A percentile compares a stretch with the other conserved stretches of the same genome.
Evolutionary conservation across 768 basidiomycete genomes (phyloP).

Genomic region (Serendipita sp.): DNA sequence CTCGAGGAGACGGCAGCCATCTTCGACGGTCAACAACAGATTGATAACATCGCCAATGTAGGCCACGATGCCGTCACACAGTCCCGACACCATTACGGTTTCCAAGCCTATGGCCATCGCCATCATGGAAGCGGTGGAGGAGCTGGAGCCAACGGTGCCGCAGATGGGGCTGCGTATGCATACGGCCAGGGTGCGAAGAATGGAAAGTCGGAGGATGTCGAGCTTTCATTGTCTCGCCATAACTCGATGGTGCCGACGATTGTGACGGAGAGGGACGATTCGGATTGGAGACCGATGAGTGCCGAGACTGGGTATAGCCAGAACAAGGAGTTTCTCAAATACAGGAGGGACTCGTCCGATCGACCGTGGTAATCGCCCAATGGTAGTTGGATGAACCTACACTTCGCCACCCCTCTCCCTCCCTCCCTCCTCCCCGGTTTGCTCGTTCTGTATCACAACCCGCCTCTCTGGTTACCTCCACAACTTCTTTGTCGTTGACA

Average conservation of each 20-base stretch:
- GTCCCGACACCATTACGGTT: background rate
- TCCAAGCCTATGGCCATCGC: background rate
- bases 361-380: background rate
- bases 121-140: too few relatives aligned
- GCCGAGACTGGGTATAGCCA: background rate
- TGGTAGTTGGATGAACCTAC: background rate
- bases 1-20: constrained; percentile 51
- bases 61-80: background rate
- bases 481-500: too few relatives aligned
- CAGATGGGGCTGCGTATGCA: too few relatives aligned
- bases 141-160: too few relatives aligned
- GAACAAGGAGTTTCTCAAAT: constrained; percentile 1
- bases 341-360: background rate
- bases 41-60: constrained; percentile 4
- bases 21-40: constrained; percentile 43
- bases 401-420: background rate
- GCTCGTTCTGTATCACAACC: too few relatives aligned
- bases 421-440: too few relatives aligned
- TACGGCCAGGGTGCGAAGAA: too few relatives aligned
- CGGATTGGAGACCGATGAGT: background rate
- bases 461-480: too few relatives aligned
- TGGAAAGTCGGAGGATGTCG: background rate
- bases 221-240: background rate
- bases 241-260: constrained; percentile 2
- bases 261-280: background rate